Evolutionary conservation across 495 filamentous ascomycete genomes (phyloP).

Genomic region (Mytilinidion resinicola): DNA sequence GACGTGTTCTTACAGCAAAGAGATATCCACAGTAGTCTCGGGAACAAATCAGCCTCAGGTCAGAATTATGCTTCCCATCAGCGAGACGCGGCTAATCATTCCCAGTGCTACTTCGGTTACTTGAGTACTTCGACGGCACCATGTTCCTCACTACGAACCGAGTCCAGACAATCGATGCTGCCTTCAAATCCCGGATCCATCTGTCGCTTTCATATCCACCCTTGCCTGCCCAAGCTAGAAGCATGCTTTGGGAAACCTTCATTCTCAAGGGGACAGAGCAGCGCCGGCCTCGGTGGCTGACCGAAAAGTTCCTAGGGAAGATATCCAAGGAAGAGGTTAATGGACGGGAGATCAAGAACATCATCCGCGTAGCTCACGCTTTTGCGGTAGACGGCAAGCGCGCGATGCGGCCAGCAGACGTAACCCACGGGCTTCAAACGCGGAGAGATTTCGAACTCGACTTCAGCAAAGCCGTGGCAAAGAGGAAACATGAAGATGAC

Average conservation of each 20-base stretch:
- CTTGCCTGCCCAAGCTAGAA: constrained; percentile 30
- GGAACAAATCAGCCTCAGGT: constrained; percentile 48
- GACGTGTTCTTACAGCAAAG: constrained; percentile 36
- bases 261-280: background rate
- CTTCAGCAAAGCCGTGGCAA: background rate
- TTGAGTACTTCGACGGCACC: constrained; percentile 11
- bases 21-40: constrained; percentile 34
- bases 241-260: constrained; percentile 23
- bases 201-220: constrained; percentile 43
- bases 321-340: constrained; percentile 36
- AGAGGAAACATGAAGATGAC: too few relatives aligned
- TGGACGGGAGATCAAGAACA: constrained; percentile 47
- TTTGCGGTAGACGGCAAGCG: background rate
- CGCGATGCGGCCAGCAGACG: background rate
- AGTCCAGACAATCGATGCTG: constrained; percentile 33
- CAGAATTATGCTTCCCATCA: background rate
- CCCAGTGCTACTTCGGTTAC: background rate
- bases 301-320: constrained; percentile 31
- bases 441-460: background rate
- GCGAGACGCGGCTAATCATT: background rate
- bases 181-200: constrained; percentile 49
- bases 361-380: background rate
- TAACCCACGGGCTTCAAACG: background rate
- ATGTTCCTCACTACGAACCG: constrained; percentile 15
- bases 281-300: too few relatives aligned